Evolutionary conservation across 768 basidiomycete genomes (phyloP), one percentile per base, ranked within the genome.

Genomic region (Boletus tylopilopsis): DNA sequence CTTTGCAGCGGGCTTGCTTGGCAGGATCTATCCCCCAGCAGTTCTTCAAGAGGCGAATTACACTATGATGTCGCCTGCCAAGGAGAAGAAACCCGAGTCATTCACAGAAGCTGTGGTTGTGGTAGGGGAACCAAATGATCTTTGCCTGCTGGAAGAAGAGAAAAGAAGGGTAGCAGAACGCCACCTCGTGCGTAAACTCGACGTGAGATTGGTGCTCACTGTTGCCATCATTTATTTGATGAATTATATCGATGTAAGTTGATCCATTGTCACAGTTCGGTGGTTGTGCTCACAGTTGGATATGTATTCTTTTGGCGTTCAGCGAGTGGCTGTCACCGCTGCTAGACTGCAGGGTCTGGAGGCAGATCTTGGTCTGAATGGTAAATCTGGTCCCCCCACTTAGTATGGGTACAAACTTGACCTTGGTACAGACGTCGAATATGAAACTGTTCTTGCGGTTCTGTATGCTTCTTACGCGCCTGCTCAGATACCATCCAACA

Each of bases 401-500:
- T 16, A 4, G 33, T 30, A 22, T 2, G 12, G n/a, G n/a, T 32
- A 21, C 25, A 32, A 27, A 11, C 16, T 36, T 45, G 27, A 50
- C 29, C 13, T 6, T 12, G 29, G 24, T 21, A 10, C 49, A 81
- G 80, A 76, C 49, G 62, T 80, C 15, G 74, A 81, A 57, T 82
- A 82, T 56, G 68, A 70, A 21, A 75, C 76, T 4, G 67, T 80
- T 21, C 64, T 82, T 13, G 79, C 80, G 1, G 67, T 78, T 38
- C 69, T 82, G 22, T 82, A 75, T 52, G 84, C 71, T 2, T 79
- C 80, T 1, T 83, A 85, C 51, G 77, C 77, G 32, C 82, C 82
- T 3, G 77, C 79, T 13, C 82, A 85, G 55, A 76, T 85, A 45
- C 84, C 84, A 1, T 83, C 79, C 1, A 86, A 83, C 58, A 83